phyloP scores from a whole-genome alignment of 2,329 filamentous ascomycete genomes.

The Penicillium capsulatum region DNA sequence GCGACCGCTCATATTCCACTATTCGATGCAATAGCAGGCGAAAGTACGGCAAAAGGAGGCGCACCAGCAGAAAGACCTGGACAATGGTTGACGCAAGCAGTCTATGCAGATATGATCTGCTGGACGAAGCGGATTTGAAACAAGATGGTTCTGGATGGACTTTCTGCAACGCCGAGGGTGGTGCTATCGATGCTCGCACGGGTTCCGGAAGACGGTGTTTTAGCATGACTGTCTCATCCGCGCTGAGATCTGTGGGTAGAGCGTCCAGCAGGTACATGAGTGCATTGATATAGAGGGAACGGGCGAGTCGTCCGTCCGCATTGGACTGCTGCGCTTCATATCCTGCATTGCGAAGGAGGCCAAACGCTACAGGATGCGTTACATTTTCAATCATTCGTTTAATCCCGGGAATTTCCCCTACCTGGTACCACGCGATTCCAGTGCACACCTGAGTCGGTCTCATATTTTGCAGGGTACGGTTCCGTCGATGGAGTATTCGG shows the following conservation, averaged over 20 bases:
- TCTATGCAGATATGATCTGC: constrained; percentile 55
- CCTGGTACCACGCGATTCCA: constrained; percentile 37
- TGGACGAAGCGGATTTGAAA: neutral
- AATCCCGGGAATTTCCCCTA: constrained; percentile 11
- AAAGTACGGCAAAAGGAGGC: constrained; percentile 60
- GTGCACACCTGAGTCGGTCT: constrained; percentile 29
- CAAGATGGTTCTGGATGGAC: neutral
- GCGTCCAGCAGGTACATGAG: constrained; percentile 39
- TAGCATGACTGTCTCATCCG: constrained; percentile 29
- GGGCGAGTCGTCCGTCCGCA: constrained; percentile 30
- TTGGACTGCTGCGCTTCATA: constrained; percentile 33
- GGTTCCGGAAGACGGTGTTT: constrained; percentile 25
- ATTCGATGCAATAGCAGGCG: constrained; percentile 51
- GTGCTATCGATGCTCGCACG: constrained; percentile 16
- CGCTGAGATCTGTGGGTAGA: constrained; percentile 29
- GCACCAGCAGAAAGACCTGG: constrained; percentile 56
- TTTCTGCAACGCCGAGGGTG: constrained; percentile 2
- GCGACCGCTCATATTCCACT: constrained; percentile 61
- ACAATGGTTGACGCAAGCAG: constrained; percentile 55
- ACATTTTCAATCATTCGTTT: neutral
- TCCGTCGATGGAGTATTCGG: constrained; percentile 3
- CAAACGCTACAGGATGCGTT: constrained; percentile 27
- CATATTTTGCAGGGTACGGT: constrained; percentile 24
- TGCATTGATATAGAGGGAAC: constrained; percentile 36
- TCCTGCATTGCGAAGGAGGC: constrained; percentile 34